phyloP scores from a whole-genome alignment of 2,329 filamentous ascomycete species.

The Apiospora sp. region DNA sequence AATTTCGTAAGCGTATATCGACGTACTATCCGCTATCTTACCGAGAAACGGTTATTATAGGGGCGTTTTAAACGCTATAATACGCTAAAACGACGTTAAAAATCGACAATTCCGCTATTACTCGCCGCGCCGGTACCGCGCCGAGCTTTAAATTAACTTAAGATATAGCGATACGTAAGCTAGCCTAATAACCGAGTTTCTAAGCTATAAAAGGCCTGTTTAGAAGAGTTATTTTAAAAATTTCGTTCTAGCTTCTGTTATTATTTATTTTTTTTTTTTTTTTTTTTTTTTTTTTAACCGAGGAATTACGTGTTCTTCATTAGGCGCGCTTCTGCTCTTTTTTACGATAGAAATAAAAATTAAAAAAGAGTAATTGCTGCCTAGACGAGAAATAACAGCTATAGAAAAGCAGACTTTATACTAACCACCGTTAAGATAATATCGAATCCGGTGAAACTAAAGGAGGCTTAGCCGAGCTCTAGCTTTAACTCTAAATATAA shows the following conservation, averaged over 20 bases:
- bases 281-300: no score
- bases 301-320: not conserved
- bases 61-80: not conserved
- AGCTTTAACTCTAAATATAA: not conserved
- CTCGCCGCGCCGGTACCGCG: rapidly evolving
- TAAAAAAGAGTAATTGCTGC: not conserved
- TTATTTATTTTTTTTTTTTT: no score
- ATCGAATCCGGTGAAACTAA: not conserved
- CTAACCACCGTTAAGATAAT: not conserved
- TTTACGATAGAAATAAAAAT: not conserved
- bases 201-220: not conserved
- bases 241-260: not conserved
- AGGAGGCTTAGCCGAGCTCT: not conserved
- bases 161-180: not conserved
- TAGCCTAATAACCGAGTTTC: not conserved
- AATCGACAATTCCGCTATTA: not conserved
- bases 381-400: not conserved
- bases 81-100: not conserved
- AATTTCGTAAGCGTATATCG: not conserved
- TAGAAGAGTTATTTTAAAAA: not conserved
- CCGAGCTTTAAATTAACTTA: not conserved
- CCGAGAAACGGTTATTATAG: not conserved
- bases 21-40: not conserved
- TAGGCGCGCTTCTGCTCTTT: not conserved
- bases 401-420: not conserved